Evolutionary conservation across 345 rosid genomes (phyloP), one percentile per base, ranked within the genome.

Genomic region (Boechera divaricarpa): DNA sequence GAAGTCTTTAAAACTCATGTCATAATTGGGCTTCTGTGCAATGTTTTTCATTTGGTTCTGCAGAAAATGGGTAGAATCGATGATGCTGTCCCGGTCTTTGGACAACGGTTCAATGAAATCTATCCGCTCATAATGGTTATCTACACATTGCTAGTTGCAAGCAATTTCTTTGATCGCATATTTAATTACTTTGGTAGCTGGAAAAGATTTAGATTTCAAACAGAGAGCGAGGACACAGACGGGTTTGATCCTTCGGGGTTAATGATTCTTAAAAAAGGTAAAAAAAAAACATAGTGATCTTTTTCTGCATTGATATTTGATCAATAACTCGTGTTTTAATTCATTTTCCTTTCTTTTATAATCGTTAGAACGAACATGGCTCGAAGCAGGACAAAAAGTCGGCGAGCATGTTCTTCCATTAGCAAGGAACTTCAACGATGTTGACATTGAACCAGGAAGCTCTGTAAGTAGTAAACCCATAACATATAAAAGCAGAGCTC

Each of bases 51-150:
- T 41, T 76, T 79, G 48, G 48, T 56, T 35, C 74, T 90, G 83
- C 97, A 96, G 99, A 87, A 91, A 73, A 96, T 93, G 99, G 98
- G 97, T 18, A 90, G 82, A 74, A 93, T 96, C 39, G 95, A 93
- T 82, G 85, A 82, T 36, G 92, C 95, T 44, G 92, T 93, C 72
- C 91, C 98, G 12, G 81, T 93, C 53, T 91, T 93, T 68, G 98
- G 99, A 59, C 72, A 83, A 67, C 91, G 84, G 21, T 93, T 96
- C 82, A 96, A 96, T 83, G 88, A 85, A 80, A 93, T 96, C 39
- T 96, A 93, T 84, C 99, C 99, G 16, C 97, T 96, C 72, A 85
- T 96, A 56, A 96, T 96, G 98, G 99, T 96, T 82, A 75, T 90
- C 49, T 96, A 91, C 86, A 93, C 99, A 42, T 63, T 93, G 53